Evolutionary conservation across 345 rosid species (phyloP), one percentile per base, ranked within the genome.

Genomic region (Kandelia obovata): DNA sequence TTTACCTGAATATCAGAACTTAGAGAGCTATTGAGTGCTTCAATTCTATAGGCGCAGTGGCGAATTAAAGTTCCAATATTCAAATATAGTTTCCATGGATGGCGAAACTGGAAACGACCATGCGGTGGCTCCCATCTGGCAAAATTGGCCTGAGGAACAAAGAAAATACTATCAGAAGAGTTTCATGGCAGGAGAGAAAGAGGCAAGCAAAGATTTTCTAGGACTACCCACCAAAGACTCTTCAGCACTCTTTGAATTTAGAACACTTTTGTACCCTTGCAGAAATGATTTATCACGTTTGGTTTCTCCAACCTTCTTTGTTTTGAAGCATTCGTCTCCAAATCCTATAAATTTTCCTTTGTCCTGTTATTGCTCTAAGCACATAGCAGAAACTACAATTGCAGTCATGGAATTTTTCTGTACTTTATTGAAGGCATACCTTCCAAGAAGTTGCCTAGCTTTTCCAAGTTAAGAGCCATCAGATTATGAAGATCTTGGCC

Each of bases 51-150:
- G 68, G 91, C 91, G 64, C 95, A 90, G 65, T 83, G 83, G 16
- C 92, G 82, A 39, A 76, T 76, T 58, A 79, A 65, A 28, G 77
- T 71, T 70, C 87, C 91, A 28, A 88, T n/a, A 66, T 83, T 66
- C 5, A 86, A 82, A 78, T 90, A 92, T 11, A 77, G 84, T 62
- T 84, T 85, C 96, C 96, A 90, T 2, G 98, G 95, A 75, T 92
- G 96, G 0, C 85, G 80, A 74, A 88, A 90, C 47, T 62, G 58
- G 79, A 92, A 92, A 30, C 73, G 68, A 15, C 98, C 98, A 32
- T 88, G 98, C 31, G 83, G 70, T 23, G 98, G 98, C 62, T 92
- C 98, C 98, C 98, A 92, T 73, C 84, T 81, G 0, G 95, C 98
- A 68, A 82, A 90, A 71, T 88, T 88, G 16, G 92, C 95, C 98